phyloP scores from a whole-genome alignment of 139 green algal genomes.

The Coccomyxa sp. region DNA sequence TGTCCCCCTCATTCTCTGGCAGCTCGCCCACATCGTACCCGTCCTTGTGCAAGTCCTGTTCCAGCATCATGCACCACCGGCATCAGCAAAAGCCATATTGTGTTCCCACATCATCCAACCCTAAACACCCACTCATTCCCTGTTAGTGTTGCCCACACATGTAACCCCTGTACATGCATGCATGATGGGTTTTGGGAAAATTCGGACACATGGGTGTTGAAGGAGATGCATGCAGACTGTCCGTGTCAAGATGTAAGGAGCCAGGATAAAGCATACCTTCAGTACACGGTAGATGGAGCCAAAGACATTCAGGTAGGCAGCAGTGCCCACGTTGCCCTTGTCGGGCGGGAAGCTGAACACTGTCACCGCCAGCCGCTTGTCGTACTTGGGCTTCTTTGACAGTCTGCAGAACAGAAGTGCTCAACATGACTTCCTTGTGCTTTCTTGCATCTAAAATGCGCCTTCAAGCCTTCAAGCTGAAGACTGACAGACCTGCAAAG shows the following conservation, averaged over 20 bases:
- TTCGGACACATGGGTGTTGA: background rate
- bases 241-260: too few relatives aligned
- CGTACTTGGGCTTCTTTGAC: slow-evolving; percentile 80
- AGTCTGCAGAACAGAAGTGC: slow-evolving; percentile 37
- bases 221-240: too few relatives aligned
- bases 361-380: slow-evolving; percentile 97
- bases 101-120: too few relatives aligned
- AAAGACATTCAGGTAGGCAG: slow-evolving; percentile 99
- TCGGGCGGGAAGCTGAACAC: slow-evolving; percentile 99
- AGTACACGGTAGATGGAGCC: slow-evolving; percentile 92
- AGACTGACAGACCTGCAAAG: too few relatives aligned
- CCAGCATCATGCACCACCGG: background rate
- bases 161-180: background rate
- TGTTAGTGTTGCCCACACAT: background rate
- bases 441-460: background rate
- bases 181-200: background rate
- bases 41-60: slow-evolving; percentile 74
- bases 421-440: background rate
- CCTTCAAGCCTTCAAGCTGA: background rate
- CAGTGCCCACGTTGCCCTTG: slow-evolving; percentile 99
- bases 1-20: slow-evolving; percentile 62
- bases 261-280: slow-evolving; percentile 16
- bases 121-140: too few relatives aligned
- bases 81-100: too few relatives aligned
- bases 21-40: slow-evolving; percentile 91